Conservation (phyloP, 768 basidiomycete species). For the Tephrocybe sp. region DNA sequence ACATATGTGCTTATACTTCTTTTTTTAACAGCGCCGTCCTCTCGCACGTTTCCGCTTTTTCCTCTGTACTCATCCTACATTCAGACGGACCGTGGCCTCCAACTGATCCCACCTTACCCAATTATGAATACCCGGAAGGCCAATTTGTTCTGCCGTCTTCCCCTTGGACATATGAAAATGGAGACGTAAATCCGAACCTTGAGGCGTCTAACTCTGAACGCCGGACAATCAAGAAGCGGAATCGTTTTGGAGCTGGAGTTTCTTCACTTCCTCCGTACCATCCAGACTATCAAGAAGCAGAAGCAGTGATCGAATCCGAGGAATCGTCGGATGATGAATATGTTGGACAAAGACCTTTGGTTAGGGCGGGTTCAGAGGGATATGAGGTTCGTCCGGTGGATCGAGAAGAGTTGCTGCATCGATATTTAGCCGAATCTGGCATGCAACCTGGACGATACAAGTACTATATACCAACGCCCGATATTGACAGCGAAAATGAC, state of each 20-base stretch:
- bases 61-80: background rate
- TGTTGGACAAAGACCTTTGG: constrained; percentile 23
- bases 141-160: constrained; percentile 52
- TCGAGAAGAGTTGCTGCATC: constrained; percentile 61
- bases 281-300: constrained; percentile 55
- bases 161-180: constrained; percentile 88
- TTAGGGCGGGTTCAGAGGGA: constrained; percentile 79
- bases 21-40: constrained; percentile 2
- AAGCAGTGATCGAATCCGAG: constrained; percentile 6
- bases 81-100: constrained; percentile 66
- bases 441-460: constrained; percentile 62
- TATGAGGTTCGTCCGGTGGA: constrained; percentile 65
- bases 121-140: constrained; percentile 28
- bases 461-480: constrained; percentile 61
- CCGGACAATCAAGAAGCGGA: constrained; percentile 18
- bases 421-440: constrained; percentile 53
- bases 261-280: constrained; percentile 73
- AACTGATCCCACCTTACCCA: constrained; percentile 48
- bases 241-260: constrained; percentile 27
- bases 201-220: constrained; percentile 53
- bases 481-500: constrained; percentile 40
- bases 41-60: background rate
- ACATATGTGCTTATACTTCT: constrained; percentile 17
- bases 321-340: constrained; percentile 29
- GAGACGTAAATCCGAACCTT: constrained; percentile 71